phyloP scores from a whole-genome alignment of 2,329 filamentous ascomycete species.

The Phyllosticta capitalensis region DNA sequence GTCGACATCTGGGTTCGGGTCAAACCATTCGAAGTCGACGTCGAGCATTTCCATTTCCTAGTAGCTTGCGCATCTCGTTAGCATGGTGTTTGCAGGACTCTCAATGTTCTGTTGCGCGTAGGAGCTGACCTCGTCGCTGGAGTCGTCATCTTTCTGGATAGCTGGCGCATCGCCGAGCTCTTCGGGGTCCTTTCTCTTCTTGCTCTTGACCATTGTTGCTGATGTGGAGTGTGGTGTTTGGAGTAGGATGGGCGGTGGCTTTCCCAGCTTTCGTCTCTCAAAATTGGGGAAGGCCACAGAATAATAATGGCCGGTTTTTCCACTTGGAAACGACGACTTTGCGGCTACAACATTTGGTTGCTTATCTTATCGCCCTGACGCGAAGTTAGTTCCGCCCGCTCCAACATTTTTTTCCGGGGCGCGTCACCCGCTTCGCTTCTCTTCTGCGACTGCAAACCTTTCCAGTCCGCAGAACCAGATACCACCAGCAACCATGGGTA shows the following conservation, averaged over 20 bases:
- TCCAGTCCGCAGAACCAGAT: conserved; percentile 7
- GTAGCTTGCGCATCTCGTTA: conserved; percentile 10
- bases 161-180: conserved; percentile 27
- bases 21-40: conserved; percentile 98
- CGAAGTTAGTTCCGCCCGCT: conserved; percentile 1
- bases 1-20: conserved; percentile 79
- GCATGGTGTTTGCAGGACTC: not conserved
- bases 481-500: conserved; percentile 22
- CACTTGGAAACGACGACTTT: too few relatives aligned
- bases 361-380: not conserved
- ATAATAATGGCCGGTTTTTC: not conserved
- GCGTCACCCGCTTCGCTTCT: conserved; percentile 4
- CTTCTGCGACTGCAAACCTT: conserved; percentile 10
- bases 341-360: not conserved
- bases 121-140: conserved; percentile 22
- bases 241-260: not conserved
- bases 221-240: conserved; percentile 3
- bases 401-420: conserved; percentile 6
- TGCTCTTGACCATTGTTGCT: conserved; percentile 27
- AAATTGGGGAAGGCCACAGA: not conserved
- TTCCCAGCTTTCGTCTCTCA: not conserved
- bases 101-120: not conserved
- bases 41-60: conserved; percentile 87
- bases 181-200: conserved; percentile 22
- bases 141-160: conserved; percentile 19